These are phyloP conservation scores for Biscutella auriculata DNA, from an alignment of 441 rosid species.

Conservation along the genomic window DNA sequence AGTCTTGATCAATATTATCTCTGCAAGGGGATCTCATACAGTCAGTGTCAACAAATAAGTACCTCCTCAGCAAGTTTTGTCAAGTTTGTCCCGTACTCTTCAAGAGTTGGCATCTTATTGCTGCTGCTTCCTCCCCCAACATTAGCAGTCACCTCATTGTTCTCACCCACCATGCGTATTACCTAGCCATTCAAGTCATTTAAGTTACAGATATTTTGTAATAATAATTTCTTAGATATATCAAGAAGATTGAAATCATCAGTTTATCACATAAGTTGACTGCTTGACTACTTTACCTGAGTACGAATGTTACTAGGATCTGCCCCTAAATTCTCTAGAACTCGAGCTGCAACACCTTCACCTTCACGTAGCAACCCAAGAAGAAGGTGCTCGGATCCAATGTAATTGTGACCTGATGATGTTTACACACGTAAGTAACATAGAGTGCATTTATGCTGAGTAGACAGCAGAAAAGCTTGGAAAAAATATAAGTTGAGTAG, in stretches of 20 bases:
- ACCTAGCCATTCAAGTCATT: no score
- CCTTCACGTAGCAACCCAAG: slow-evolving; percentile 96
- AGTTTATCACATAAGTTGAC: no score
- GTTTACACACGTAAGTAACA: no score
- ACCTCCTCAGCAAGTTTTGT: slow-evolving; percentile 98
- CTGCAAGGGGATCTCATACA: no score
- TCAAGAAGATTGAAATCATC: no score
- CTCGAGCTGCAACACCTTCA: slow-evolving; percentile 98
- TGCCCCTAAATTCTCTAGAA: slow-evolving; percentile 93
- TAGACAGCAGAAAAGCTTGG: no score
- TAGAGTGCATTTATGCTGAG: no score
- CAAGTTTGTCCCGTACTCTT: slow-evolving; percentile 94
- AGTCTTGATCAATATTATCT: no score
- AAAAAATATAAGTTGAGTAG: no score
- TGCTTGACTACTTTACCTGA: slow-evolving; percentile 49
- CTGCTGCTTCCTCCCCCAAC: slow-evolving; percentile 72
- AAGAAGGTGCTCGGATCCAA: slow-evolving; percentile 96
- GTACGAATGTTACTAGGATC: slow-evolving; percentile 93
- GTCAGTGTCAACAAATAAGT: no score
- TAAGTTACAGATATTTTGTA: no score
- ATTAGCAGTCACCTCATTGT: slow-evolving; percentile 71
- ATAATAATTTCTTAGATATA: no score
- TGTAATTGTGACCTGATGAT: slow-evolving; percentile 90
- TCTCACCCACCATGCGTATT: slow-evolving; percentile 97
- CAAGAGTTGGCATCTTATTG: slow-evolving; percentile 96